phyloP scores from a whole-genome alignment of 805 yeast genomes.

The Hanseniaspora valbyensis region DNA sequence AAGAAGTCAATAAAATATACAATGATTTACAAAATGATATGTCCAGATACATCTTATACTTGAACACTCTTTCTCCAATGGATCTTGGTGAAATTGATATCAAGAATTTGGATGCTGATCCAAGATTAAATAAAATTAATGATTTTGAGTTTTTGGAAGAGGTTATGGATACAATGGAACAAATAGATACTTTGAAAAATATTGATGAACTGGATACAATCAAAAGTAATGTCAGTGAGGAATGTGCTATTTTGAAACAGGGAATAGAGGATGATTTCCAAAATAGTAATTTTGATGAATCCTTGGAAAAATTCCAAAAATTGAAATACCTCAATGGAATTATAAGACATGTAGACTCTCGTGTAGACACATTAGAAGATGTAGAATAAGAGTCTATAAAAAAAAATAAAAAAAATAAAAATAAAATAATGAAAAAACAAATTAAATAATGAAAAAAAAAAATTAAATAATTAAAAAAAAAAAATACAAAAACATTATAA shows the following conservation, averaged over 20 bases:
- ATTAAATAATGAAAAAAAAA: background rate
- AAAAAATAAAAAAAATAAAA: too few species aligned
- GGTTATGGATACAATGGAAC: conserved; percentile 15
- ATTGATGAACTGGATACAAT: conserved; percentile 4
- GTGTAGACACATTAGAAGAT: conserved; percentile 7
- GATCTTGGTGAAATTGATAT: background rate
- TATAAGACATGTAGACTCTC: background rate
- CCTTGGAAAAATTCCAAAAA: conserved; percentile 10
- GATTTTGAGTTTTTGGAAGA: conserved; percentile 19
- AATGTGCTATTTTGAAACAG: background rate
- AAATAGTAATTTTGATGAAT: background rate
- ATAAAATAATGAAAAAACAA: too few species aligned
- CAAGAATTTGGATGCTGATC: conserved; percentile 4
- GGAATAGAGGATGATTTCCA: conserved; percentile 8
- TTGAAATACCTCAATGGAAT: conserved; percentile 6
- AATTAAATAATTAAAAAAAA: background rate
- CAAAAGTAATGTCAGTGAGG: background rate
- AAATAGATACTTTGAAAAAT: background rate
- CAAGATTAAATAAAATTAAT: conserved; percentile 6
- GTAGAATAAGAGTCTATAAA: background rate
- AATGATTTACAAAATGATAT: conserved; percentile 23
- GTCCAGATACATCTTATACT: background rate
- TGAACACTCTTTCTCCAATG: background rate
- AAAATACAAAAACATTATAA: background rate
- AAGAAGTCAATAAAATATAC: conserved; percentile 11